Evolutionary conservation across 1,284 basidiomycete species (phyloP), one percentile per base, ranked within the genome.

Genomic region (Puccinia horiana): DNA sequence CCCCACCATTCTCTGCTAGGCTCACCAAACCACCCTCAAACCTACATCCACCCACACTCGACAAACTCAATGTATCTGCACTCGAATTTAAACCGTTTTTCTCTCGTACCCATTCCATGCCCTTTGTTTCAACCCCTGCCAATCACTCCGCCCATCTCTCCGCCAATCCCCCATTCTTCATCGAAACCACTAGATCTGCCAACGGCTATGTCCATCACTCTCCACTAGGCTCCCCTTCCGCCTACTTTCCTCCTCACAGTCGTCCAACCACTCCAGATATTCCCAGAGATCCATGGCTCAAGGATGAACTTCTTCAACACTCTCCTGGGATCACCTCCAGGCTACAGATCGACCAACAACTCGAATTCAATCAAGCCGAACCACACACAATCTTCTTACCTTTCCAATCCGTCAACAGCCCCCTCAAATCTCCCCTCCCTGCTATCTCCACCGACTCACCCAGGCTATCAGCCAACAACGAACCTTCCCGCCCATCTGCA

Each of bases 231-330:
- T 42, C 58, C 26, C 61, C 40, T 2, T 32, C 42, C 14, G 0
- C 35, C 37, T 40, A 42, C 63, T 42, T 40, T 16, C 63, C 63
- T 23, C 37, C 18, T 2, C 40, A 42, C 63, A 67, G 61, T 69
- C 26, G 29, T n/a, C 44, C 63, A 1, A 20, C 47, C 11, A 49
- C 63, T 4, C 63, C 63, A 5, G 20, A 35, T 14, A 78, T 78
- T 12, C 76, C 76, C 14, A 18, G 76, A 20, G 76, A 78, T n/a
- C 76, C 76, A 32, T 78, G 76, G 76, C 54, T 74, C 26, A 74
- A 74, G 23, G 52, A 74, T 11, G n/a, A 61, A 18, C 32, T 4
- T 76, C 54, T 2, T 16, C 37, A 29, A 18, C 9, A 52, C 1
- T 29, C 54, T 9, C 44, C 74, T 37, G 11, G 29, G 9, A 42